phyloP scores from a whole-genome alignment of 164 flowering plant genomes.

The Vitis cinerea region DNA sequence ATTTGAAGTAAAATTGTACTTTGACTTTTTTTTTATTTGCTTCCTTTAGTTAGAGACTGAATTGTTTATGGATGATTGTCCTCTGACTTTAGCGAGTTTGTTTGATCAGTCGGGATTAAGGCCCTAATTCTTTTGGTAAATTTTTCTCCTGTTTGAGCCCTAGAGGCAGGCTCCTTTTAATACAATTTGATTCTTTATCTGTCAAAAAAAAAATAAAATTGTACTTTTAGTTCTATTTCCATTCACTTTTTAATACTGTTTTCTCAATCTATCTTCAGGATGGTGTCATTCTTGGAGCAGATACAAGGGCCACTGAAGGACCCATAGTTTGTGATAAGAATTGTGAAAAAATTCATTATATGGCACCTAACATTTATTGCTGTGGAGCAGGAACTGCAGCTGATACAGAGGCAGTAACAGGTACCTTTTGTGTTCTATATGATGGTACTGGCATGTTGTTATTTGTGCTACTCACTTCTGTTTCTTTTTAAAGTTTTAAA shows the following conservation, averaged over 20 bases:
- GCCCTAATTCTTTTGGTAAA: too few species aligned
- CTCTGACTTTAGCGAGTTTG: too few species aligned
- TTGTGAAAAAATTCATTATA: slow-evolving; percentile 95
- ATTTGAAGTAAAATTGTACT: not conserved
- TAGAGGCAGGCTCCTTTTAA: too few species aligned
- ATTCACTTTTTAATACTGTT: not conserved
- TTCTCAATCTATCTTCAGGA: slow-evolving; percentile 45
- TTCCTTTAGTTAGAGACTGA: too few species aligned
- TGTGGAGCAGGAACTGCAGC: slow-evolving; percentile 99
- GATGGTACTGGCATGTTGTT: not conserved
- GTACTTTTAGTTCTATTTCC: not conserved
- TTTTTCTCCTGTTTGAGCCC: too few species aligned
- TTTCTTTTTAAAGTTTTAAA: not conserved
- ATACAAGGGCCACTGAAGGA: slow-evolving; percentile 96
- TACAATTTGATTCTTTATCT: too few species aligned
- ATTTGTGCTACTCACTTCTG: not conserved
- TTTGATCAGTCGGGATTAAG: too few species aligned
- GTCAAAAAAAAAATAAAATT: not conserved
- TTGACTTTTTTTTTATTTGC: not conserved
- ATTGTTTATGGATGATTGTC: too few species aligned
- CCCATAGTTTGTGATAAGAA: slow-evolving; percentile 92
- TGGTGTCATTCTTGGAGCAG: slow-evolving; percentile 97
- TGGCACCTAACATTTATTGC: slow-evolving; percentile 97
- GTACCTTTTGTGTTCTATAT: slow-evolving; percentile 29
- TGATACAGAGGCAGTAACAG: slow-evolving; percentile 97